phyloP scores from a whole-genome alignment of 2,329 filamentous ascomycete genomes.

The Chaetomiaceae sp. region DNA sequence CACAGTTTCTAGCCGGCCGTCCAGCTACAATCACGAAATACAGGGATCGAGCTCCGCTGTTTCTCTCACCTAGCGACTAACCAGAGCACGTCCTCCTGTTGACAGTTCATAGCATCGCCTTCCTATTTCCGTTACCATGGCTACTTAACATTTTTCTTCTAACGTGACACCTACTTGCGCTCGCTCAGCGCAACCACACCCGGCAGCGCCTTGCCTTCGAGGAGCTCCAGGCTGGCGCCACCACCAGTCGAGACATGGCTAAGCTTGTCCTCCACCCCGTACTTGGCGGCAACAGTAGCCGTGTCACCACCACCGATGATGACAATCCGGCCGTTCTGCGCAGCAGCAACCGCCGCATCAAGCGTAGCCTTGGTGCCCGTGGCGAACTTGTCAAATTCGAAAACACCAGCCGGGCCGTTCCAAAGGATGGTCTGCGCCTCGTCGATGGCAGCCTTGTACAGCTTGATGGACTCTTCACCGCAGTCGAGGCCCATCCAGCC shows the following conservation, averaged over 20 bases:
- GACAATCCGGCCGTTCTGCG: constrained; percentile 83
- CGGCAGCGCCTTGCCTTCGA: constrained; percentile 96
- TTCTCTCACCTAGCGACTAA: neutral
- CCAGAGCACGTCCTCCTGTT: neutral
- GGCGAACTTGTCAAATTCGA: constrained; percentile 94
- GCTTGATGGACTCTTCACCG: constrained; percentile 79
- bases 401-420: constrained; percentile 97
- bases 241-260: constrained; percentile 98
- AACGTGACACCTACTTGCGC: constrained; percentile 50
- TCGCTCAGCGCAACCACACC: constrained; percentile 86
- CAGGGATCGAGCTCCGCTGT: too few species aligned
- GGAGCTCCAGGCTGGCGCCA: constrained; percentile 88
- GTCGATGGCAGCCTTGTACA: constrained; percentile 82
- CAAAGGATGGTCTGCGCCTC: constrained; percentile 95
- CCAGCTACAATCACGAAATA: too few species aligned
- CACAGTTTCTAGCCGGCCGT: too few species aligned
- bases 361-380: constrained; percentile 88
- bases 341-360: constrained; percentile 79
- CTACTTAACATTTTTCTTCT: neutral
- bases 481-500: constrained; percentile 98
- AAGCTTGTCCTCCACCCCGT: constrained; percentile 90
- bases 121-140: constrained; percentile 7
- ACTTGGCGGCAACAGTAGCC: constrained; percentile 96
- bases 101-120: constrained; percentile 9
- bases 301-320: constrained; percentile 99